phyloP scores from a whole-genome alignment of 306 rosid species.

The Gastrolobium villosum region DNA sequence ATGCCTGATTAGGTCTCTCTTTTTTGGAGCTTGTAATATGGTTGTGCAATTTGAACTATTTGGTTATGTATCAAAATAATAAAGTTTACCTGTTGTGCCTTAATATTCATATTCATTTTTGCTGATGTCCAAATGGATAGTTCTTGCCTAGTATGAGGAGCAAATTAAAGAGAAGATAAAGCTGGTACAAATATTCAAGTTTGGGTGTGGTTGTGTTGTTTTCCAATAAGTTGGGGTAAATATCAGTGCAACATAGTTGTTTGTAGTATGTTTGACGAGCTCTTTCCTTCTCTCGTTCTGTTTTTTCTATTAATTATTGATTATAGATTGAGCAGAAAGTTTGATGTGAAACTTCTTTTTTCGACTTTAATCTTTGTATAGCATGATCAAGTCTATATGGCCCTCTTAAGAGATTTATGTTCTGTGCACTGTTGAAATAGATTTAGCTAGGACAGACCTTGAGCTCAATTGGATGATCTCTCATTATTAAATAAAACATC shows the following conservation, averaged over 20 bases:
- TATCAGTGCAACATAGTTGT: not conserved
- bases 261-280: not conserved
- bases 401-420: conserved; percentile 1
- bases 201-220: conserved; percentile 19
- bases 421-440: not conserved
- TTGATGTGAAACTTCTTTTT: conserved; percentile 6
- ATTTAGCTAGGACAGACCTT: not conserved
- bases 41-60: conserved; percentile 18
- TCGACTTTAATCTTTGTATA: not conserved
- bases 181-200: not conserved
- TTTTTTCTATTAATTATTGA: not conserved
- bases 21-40: conserved; percentile 9
- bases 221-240: not conserved
- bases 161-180: conserved; percentile 10
- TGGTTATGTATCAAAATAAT: conserved; percentile 5
- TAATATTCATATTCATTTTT: not conserved
- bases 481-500: conserved; percentile 14
- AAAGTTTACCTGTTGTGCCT: conserved; percentile 10
- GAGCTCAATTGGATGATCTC: conserved; percentile 15
- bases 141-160: conserved; percentile 7
- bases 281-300: not conserved
- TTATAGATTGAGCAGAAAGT: not conserved
- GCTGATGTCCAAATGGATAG: conserved; percentile 1
- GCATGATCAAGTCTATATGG: not conserved
- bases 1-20: not conserved